Percentiles rank a stretch among this genome's conserved stretches.
Conservation (phyloP, 306 rosid genomes). For the Morella rubra region DNA sequence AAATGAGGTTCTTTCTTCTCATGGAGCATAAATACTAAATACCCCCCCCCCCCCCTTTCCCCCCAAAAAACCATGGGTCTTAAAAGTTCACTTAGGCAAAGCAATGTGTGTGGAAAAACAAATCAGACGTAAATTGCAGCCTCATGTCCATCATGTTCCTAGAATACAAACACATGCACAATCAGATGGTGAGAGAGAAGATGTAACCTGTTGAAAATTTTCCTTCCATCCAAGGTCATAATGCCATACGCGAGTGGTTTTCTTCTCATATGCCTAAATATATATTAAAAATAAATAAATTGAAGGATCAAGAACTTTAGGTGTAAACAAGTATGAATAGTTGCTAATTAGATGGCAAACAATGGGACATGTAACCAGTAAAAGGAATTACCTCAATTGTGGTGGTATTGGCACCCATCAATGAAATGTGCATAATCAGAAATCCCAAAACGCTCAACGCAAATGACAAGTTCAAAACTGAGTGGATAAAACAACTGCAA, state of each 20-base stretch:
- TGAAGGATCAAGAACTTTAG: constrained; percentile 16
- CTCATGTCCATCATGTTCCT: neutral
- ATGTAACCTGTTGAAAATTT: constrained; percentile 65
- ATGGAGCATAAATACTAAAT: neutral
- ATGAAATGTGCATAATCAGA: constrained; percentile 58
- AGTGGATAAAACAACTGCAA: constrained; percentile 20
- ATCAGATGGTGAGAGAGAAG: constrained; percentile 9
- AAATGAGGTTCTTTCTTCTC: neutral
- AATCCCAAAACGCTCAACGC: constrained; percentile 65
- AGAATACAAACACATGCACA: neutral
- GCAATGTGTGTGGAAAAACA: neutral
- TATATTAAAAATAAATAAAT: constrained; percentile 3
- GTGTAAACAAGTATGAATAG: constrained; percentile 17
- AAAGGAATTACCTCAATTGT: constrained; percentile 62
- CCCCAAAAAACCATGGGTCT: neutral
- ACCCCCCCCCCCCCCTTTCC: too few relatives aligned
- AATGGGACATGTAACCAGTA: neutral
- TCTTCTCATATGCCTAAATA: constrained; percentile 68
- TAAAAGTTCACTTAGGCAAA: neutral
- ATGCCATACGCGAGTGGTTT: constrained; percentile 47
- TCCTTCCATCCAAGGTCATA: constrained; percentile 66
- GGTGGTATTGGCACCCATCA: constrained; percentile 65
- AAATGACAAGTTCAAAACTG: constrained; percentile 72
- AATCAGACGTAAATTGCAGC: neutral
- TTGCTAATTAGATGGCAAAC: neutral